Evolutionary conservation across 2,329 filamentous ascomycete species (phyloP).

Genomic region (Fragosphaeria purpurea): DNA sequence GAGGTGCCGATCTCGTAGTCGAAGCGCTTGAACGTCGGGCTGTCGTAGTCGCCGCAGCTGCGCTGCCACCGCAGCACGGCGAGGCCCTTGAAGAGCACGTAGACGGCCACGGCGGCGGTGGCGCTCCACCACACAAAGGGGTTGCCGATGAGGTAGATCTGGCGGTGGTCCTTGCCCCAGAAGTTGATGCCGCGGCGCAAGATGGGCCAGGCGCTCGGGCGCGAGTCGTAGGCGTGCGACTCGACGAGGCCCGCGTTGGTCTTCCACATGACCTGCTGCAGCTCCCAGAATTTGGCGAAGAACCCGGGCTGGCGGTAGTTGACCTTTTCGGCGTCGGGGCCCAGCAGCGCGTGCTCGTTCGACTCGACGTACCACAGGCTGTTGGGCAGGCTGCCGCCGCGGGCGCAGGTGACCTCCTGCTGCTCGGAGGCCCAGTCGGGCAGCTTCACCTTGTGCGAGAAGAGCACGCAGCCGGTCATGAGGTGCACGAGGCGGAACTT

Average conservation of each 20-base stretch:
- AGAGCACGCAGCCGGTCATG: constrained; percentile 93
- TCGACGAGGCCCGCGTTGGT: constrained; percentile 95
- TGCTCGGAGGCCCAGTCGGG: constrained; percentile 97
- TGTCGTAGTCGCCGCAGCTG: constrained; percentile 75
- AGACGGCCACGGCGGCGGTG: constrained; percentile 65
- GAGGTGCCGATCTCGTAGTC: constrained; percentile 92
- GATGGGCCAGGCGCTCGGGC: constrained; percentile 85
- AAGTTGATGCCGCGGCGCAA: constrained; percentile 96
- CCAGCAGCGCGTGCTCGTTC: constrained; percentile 74
- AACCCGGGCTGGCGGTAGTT: constrained; percentile 94
- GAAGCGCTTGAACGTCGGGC: constrained; percentile 83
- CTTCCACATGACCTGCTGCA: constrained; percentile 97
- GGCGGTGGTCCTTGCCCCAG: constrained; percentile 88
- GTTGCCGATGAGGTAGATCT: constrained; percentile 95
- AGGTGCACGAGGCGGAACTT: constrained; percentile 93
- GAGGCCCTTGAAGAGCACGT: constrained; percentile 75
- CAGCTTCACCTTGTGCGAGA: constrained; percentile 98
- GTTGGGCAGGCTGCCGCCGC: constrained; percentile 84
- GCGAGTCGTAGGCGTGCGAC: constrained; percentile 96
- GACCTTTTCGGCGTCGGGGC: constrained; percentile 73
- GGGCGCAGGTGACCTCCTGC: constrained; percentile 97
- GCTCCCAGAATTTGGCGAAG: constrained; percentile 94
- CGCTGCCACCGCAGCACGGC: constrained; percentile 90
- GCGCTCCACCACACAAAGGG: constrained; percentile 91
- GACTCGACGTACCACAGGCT: constrained; percentile 94